phyloP scores from a whole-genome alignment of 305 asterid species.

The Ajuga reptans region DNA sequence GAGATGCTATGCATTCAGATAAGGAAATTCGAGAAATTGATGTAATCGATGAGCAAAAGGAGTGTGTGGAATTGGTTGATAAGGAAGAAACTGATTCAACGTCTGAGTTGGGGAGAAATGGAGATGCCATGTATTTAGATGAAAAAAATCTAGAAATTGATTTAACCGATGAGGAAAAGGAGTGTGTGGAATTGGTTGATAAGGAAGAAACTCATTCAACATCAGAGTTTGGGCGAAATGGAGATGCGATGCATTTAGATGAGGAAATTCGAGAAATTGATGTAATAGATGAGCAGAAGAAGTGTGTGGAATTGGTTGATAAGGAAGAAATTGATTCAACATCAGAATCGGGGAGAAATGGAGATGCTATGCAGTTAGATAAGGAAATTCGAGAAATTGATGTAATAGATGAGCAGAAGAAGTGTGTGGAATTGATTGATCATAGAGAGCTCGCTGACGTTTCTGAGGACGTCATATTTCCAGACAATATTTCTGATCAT shows the following conservation, averaged over 20 bases:
- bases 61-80: slow-evolving; percentile 24
- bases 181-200: slow-evolving; percentile 25
- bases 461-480: slow-evolving; percentile 9
- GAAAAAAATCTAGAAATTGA: slow-evolving; percentile 33
- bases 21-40: slow-evolving; percentile 31
- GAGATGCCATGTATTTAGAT: slow-evolving; percentile 16
- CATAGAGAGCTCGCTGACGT: slow-evolving; percentile 19
- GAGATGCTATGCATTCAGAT: slow-evolving; percentile 14
- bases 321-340: neutral
- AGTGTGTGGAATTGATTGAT: slow-evolving; percentile 24
- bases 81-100: neutral
- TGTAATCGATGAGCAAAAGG: slow-evolving; percentile 9
- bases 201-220: slow-evolving; percentile 14
- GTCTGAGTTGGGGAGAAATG: slow-evolving; percentile 19
- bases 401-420: slow-evolving; percentile 12
- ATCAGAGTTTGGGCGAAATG: slow-evolving; percentile 17
- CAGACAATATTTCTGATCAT: slow-evolving; percentile 7
- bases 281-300: slow-evolving; percentile 10
- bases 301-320: slow-evolving; percentile 24
- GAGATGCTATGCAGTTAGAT: slow-evolving; percentile 17
- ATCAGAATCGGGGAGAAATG: slow-evolving; percentile 21
- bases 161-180: slow-evolving; percentile 8
- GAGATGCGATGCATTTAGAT: slow-evolving; percentile 14
- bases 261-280: slow-evolving; percentile 31
- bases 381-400: slow-evolving; percentile 33